Base-by-base conservation (phyloP, 176 grass and related monocot genomes). In the Canna indica region DNA sequence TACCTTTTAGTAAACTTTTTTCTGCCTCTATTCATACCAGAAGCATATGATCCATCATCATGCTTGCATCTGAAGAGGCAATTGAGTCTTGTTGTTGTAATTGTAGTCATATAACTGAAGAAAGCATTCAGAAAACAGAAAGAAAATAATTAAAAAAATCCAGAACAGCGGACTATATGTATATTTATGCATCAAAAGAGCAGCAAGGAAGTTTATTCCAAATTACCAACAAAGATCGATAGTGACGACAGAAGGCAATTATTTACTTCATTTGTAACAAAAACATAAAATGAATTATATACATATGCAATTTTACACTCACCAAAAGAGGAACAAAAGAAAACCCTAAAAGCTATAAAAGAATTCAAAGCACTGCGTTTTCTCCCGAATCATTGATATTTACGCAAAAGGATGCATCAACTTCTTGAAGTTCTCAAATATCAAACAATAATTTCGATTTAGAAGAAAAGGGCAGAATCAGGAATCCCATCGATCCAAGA, bases 1-100 rank as follows among this genome's bases (percentile, higher is more conserved):
- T 56, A 42, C 17, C 62, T 2, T 26, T 50, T 35, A 47, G 39
- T 47, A 67, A 64, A 73, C 22, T 17, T 12, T 9, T 79, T 17
- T 47, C 11, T 36, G 9, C 34, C 68, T 20, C 8, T 25, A 4
- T 52, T 74, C 77, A 73, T 38, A 42, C 29, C n/a, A 73, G 74
- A 39, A 18, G 53, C 15, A 18, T 13, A 24, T 30, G 3, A 68
- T 39, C 24, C 18, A 79, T 46, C 83, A 72, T 61, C 53, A 32
- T 33, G 14, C 26, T 20, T 68, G 68, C 83, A 58, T 79, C 78
- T 77, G 29, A 79, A 54, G 27, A 70, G 38, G 59, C 25, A 60
- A 53, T 36, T 76, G 67, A 4, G n/a, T 16, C 67, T 74, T 64
- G 13, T 63, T 77, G 14, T 20, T 31, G 45, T 34, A 12, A 1